phyloP scores from a whole-genome alignment of 768 basidiomycete genomes.

The Pisolithus orientalis region DNA sequence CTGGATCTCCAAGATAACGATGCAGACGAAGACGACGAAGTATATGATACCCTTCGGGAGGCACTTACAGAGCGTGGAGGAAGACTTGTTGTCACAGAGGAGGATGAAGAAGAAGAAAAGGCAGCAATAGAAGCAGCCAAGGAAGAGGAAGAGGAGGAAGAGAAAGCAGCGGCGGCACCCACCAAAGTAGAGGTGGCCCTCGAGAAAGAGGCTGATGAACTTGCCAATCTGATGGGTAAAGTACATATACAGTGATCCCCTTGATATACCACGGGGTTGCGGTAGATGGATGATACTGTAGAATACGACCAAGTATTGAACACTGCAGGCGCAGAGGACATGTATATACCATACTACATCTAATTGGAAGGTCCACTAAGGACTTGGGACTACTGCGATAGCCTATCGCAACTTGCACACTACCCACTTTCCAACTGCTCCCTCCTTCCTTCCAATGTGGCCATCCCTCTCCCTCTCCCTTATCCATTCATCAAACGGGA shows the following conservation, averaged over 20 bases:
- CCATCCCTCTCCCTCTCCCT: conserved; percentile 34
- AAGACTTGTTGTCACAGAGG: conserved; percentile 60
- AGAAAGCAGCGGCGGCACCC: conserved; percentile 13
- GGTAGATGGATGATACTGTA: not conserved
- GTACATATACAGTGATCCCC: conserved; percentile 38
- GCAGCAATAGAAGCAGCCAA: conserved; percentile 26
- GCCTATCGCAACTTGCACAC: conserved; percentile 45
- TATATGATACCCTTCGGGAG: conserved; percentile 45
- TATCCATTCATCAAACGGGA: conserved; percentile 51
- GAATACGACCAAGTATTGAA: not conserved
- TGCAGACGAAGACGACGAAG: conserved; percentile 68
- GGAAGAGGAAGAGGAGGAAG: conserved; percentile 23
- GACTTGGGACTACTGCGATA: not conserved
- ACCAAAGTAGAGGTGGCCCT: conserved; percentile 19
- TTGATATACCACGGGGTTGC: not conserved
- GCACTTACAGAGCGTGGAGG: conserved; percentile 62
- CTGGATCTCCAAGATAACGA: conserved; percentile 93
- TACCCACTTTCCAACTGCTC: conserved; percentile 52
- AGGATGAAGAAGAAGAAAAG: conserved; percentile 64
- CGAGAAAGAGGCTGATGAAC: conserved; percentile 43
- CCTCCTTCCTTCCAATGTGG: conserved; percentile 53
- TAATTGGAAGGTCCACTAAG: not conserved
- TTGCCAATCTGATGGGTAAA: conserved; percentile 64
- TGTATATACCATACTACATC: not conserved
- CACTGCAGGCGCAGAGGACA: no score